Conservation (phyloP, 108 stramenopile species). For the Cyclotella cryptica region DNA sequence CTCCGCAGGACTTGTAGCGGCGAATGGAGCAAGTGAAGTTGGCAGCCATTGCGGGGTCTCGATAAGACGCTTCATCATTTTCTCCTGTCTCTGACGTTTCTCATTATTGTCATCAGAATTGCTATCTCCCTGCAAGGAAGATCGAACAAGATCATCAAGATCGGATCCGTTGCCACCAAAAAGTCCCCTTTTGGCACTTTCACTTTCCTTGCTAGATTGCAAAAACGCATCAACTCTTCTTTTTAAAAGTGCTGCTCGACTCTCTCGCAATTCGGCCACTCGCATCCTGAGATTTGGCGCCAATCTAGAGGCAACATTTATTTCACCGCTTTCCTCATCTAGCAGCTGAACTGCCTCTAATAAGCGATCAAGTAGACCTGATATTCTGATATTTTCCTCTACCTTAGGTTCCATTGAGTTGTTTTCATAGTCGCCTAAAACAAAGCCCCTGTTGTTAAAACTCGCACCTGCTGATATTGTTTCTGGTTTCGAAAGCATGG, state of each 20-base stretch:
- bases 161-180: not conserved
- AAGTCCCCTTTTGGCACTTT: not conserved
- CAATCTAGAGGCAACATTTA: conserved; percentile 5
- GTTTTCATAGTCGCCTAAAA: conserved; percentile 37
- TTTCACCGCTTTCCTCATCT: conserved; percentile 33
- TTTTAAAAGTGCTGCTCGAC: conserved; percentile 24
- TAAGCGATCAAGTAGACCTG: conserved; percentile 48
- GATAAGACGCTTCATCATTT: conserved; percentile 49
- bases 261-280: conserved; percentile 37
- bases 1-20: conserved; percentile 42
- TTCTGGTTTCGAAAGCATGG: conserved; percentile 21
- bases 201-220: not conserved
- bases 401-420: conserved; percentile 43
- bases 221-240: conserved; percentile 33
- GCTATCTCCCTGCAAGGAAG: conserved; percentile 25
- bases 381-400: conserved; percentile 17
- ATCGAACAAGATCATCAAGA: conserved; percentile 25
- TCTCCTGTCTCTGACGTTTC: conserved; percentile 11
- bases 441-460: conserved; percentile 20
- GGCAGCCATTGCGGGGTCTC: conserved; percentile 78
- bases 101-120: conserved; percentile 16
- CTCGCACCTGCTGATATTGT: not conserved
- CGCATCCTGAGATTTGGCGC: conserved; percentile 29
- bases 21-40: conserved; percentile 59
- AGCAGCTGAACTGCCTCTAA: conserved; percentile 47